Conservation (phyloP, 306 rosid species). For the Quercus cerris region DNA sequence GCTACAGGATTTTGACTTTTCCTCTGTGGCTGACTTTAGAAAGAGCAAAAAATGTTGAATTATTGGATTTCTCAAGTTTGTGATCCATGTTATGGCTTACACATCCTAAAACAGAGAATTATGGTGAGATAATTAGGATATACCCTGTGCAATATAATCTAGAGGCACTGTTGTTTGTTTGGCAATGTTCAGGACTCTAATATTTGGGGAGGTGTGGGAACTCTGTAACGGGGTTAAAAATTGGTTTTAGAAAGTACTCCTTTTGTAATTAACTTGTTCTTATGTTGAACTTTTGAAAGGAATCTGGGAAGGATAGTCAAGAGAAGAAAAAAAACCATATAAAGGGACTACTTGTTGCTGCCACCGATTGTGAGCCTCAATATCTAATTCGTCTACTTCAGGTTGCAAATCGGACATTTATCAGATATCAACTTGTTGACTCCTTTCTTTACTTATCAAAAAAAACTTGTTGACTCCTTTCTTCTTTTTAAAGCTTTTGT, state of each 20-base stretch:
- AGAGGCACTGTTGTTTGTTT: background rate
- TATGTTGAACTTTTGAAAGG: slow-evolving; percentile 44
- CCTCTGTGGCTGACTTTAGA: background rate
- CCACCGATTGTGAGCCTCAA: slow-evolving; percentile 88
- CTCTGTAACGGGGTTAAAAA: background rate
- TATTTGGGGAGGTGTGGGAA: background rate
- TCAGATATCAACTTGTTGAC: slow-evolving; percentile 15
- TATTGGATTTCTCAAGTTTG: background rate
- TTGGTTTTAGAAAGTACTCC: background rate
- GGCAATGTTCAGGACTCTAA: background rate
- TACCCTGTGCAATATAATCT: background rate
- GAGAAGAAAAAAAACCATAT: slow-evolving; percentile 88
- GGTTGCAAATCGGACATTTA: slow-evolving; percentile 43
- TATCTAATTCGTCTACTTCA: slow-evolving; percentile 83
- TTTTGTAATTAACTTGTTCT: background rate
- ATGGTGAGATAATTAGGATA: background rate
- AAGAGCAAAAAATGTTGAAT: background rate
- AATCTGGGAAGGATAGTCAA: slow-evolving; percentile 93
- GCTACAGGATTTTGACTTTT: too few species aligned
- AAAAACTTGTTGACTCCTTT: slow-evolving; percentile 11
- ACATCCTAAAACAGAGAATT: background rate
- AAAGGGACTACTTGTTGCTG: slow-evolving; percentile 86
- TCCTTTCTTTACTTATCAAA: background rate
- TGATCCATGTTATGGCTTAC: background rate
- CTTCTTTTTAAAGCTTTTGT: slow-evolving; percentile 17